A percentile compares a stretch with the other conserved stretches of the same genome.
Evolutionary conservation across 805 yeast species (phyloP).

Genomic region (Limtongia smithiae): DNA sequence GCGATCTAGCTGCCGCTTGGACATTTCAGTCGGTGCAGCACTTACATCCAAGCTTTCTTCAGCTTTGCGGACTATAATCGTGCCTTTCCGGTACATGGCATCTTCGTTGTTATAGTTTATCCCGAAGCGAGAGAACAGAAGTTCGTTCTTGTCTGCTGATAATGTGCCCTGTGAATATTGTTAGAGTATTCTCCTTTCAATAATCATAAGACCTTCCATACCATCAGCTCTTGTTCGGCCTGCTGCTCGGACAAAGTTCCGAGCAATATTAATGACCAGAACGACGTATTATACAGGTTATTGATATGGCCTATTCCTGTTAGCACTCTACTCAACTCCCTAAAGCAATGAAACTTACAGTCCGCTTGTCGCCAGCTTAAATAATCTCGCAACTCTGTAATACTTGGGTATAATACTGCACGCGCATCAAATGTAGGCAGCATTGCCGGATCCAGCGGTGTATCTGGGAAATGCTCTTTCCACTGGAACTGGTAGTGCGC

Average conservation of each 20-base stretch:
- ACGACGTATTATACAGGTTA: conserved; percentile 86
- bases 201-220: too few species aligned
- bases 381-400: conserved; percentile 65
- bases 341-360: conserved; percentile 37
- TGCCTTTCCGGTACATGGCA: conserved; percentile 84
- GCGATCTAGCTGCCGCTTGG: conserved; percentile 51
- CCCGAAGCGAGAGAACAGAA: conserved; percentile 69
- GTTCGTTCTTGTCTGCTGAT: conserved; percentile 83
- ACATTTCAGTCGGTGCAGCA: conserved; percentile 7
- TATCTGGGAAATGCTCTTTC: conserved; percentile 54
- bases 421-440: conserved; percentile 90
- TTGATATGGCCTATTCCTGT: conserved; percentile 65
- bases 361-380: conserved; percentile 95
- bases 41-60: conserved; percentile 1
- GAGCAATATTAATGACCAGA: conserved; percentile 75
- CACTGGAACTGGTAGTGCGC: conserved; percentile 70
- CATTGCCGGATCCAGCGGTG: conserved; percentile 47
- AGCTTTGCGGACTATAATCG: conserved; percentile 47
- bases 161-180: conserved; percentile 54
- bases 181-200: too few species aligned
- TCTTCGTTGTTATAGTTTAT: conserved; percentile 90
- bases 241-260: conserved; percentile 72
- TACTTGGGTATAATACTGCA: conserved; percentile 78
- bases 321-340: too few species aligned
- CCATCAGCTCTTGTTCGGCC: conserved; percentile 66